Percentiles rank a stretch among this genome's conserved stretches.
Conservation (phyloP, 2,329 filamentous ascomycete species). For the Aureobasidium namibiae region DNA sequence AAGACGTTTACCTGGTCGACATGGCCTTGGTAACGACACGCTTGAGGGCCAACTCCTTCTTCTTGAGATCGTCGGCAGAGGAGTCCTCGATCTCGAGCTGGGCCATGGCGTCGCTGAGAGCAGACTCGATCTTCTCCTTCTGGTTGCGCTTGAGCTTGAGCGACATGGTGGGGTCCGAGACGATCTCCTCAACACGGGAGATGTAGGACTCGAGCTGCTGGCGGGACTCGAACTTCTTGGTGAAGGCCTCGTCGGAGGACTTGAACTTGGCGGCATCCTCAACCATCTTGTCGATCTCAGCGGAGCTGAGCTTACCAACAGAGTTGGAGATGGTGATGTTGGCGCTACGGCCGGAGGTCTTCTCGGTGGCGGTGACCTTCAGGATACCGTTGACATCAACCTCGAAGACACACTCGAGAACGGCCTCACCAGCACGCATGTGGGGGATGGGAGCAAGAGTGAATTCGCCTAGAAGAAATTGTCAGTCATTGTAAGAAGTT, state of each 20-base stretch:
- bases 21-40: conserved; percentile 82
- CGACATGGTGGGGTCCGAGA: conserved; percentile 90
- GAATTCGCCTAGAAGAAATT: conserved; percentile 74
- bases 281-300: conserved; percentile 98
- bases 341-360: conserved; percentile 92
- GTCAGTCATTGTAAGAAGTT: not conserved
- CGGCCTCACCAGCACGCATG: conserved; percentile 90
- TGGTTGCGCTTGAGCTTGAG: conserved; percentile 98
- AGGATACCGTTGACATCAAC: conserved; percentile 99
- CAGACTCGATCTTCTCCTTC: conserved; percentile 99
- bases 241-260: conserved; percentile 94
- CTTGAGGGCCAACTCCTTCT: conserved; percentile 99
- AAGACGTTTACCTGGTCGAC: conserved; percentile 27
- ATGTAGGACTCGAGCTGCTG: conserved; percentile 99
- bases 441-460: conserved; percentile 48
- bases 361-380: conserved; percentile 98
- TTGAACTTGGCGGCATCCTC: conserved; percentile 95
- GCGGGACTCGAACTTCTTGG: conserved; percentile 98
- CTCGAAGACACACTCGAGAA: conserved; percentile 97
- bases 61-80: conserved; percentile 89
- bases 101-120: conserved; percentile 93
- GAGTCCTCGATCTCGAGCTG: conserved; percentile 95
- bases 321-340: conserved; percentile 99
- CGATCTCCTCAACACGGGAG: conserved; percentile 95
- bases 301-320: conserved; percentile 90